Conservation (phyloP, 2,329 filamentous ascomycete genomes). For the Zymoseptoria tritici region DNA sequence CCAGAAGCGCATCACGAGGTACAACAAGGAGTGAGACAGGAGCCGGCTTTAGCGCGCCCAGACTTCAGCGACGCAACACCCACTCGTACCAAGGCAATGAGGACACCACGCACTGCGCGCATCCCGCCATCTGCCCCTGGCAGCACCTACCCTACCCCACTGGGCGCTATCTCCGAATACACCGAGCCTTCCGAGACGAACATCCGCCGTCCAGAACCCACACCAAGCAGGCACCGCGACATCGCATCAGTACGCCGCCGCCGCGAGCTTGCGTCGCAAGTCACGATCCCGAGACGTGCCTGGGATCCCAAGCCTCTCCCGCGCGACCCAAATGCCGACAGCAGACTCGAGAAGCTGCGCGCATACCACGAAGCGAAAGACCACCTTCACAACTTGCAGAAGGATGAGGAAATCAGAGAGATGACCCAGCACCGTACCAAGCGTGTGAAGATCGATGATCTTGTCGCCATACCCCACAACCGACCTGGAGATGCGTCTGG, state of each 20-base stretch:
- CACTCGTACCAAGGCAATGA: conserved; percentile 2
- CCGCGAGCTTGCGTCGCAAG: conserved; percentile 7
- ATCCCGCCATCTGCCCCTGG: conserved; percentile 1
- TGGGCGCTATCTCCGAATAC: conserved; percentile 21
- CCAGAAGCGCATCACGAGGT: conserved; percentile 5
- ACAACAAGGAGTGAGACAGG: neutral
- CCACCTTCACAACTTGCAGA: conserved; percentile 18
- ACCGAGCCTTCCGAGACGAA: conserved; percentile 15
- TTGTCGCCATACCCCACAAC: conserved; percentile 25
- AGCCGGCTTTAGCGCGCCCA: neutral
- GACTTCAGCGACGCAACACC: neutral
- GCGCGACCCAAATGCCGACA: conserved; percentile 22
- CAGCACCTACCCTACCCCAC: conserved; percentile 10
- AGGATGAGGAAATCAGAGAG: conserved; percentile 22
- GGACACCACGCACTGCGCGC: conserved; percentile 6
- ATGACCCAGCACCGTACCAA: conserved; percentile 22
- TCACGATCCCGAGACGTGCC: conserved; percentile 3
- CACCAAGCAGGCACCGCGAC: conserved; percentile 3
- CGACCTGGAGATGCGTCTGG: conserved; percentile 23
- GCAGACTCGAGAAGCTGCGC: conserved; percentile 21
- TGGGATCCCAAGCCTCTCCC: conserved; percentile 14
- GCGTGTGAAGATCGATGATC: conserved; percentile 27
- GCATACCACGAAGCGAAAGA: conserved; percentile 15
- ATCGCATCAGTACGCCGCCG: neutral
- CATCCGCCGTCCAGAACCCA: conserved; percentile 4